These are phyloP conservation scores for Asterella californica DNA, from an alignment of 225 moss, liverwort and hornwort species.

Conservation along the genomic window DNA sequence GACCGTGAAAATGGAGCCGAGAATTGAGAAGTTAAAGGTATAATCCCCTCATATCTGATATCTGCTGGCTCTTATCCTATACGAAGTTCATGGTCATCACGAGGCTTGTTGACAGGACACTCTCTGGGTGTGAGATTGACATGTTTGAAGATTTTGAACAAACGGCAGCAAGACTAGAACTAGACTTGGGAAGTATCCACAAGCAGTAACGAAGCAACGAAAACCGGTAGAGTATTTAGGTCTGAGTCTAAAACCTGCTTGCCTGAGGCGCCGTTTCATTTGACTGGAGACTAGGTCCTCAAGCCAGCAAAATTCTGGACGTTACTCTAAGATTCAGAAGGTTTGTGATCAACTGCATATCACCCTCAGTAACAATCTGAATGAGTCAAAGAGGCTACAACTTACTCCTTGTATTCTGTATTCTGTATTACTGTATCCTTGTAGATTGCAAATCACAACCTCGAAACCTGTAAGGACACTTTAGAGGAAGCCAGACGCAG, in stretches of 20 bases:
- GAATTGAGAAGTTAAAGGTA: conserved; percentile 49
- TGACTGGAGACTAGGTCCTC: not conserved
- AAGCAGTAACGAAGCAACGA: not conserved
- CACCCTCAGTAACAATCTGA: not conserved
- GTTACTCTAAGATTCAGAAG: not conserved
- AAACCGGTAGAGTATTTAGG: too few relatives aligned
- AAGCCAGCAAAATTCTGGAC: not conserved
- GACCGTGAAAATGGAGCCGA: conserved; percentile 54
- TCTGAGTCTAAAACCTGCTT: too few relatives aligned
- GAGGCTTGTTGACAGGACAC: not conserved
- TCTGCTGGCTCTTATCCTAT: not conserved
- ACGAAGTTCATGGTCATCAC: not conserved
- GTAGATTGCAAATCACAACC: conserved; percentile 48
- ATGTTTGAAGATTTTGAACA: too few relatives aligned
- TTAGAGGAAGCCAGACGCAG: conserved; percentile 38
- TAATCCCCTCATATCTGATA: not conserved
- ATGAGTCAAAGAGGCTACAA: not conserved
- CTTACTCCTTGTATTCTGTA: not conserved
- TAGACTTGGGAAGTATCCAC: not conserved
- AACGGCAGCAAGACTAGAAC: not conserved
- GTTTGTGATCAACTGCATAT: not conserved
- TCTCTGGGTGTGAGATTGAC: not conserved
- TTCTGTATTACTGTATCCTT: not conserved
- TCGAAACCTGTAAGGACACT: conserved; percentile 44
- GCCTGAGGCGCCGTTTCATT: too few relatives aligned